Evolutionary conservation across 805 yeast species (phyloP), one percentile per base, ranked within the genome.

Genomic region (Yamadazyma insecticola): DNA sequence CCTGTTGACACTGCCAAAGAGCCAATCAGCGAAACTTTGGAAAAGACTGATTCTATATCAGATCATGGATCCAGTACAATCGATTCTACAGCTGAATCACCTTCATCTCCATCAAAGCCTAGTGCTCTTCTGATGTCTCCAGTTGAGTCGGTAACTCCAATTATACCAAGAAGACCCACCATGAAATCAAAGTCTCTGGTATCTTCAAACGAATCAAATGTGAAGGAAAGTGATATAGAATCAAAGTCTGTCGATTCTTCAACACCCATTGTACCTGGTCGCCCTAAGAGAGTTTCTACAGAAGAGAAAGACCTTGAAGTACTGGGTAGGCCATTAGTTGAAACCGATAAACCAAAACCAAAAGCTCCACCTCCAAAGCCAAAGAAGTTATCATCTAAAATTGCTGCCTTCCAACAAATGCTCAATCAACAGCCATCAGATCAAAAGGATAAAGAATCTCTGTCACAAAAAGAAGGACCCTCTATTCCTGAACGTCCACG

Each of bases 371-470:
- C 87, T 5, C 80, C 77, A 18, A 78, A 78, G 15, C 90, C 90
- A 3, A 81, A 81, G 46, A 83, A 83, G 44, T 77, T 86, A 12
- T 81, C 90, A 0, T 78, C 87, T 1, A 81, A 70, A 40, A 83
- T 83, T 37, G 88, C 89, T 1, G 88, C 88, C 0, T 83, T 83
- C 52, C 94, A 83, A 48, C 82, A 81, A 47, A 76, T 81, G 81
- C 63, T 83, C 33, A 73, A 72, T 29, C 59, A 54, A 25, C 36
- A 32, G 2, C 22, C 21, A 18, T 18, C 21, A 18, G 10, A 18
- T 18, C 9, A 18, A 7, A 18, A 18, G 8, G 28, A 29, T 4
- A 36, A 34, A n/a, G 28, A 30, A 3, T n/a, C 7, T 21, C 26
- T 21, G 22, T 24, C 13, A 33, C 39, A 22, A 20, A 25, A 19